These are phyloP conservation scores for Hygrophorus pudorinus DNA, from an alignment of 768 basidiomycete genomes.

Conservation along the genomic window DNA sequence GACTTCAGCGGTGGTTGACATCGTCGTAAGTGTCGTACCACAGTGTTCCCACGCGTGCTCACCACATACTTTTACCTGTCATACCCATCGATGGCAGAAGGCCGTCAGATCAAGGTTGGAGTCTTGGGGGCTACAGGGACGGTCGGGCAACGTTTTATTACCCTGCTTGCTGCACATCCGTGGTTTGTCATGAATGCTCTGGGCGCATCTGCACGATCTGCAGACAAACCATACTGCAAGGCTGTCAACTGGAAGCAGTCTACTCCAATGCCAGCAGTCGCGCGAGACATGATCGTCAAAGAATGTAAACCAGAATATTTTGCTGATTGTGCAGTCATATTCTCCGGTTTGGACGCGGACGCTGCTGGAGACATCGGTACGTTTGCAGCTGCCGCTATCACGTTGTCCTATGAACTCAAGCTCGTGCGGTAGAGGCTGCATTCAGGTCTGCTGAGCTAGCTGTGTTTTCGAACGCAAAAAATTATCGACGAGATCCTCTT, in stretches of 20 bases:
- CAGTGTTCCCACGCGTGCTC: background rate
- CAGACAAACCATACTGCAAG: slow-evolving; percentile 67
- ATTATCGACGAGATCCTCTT: slow-evolving; percentile 82
- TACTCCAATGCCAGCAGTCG: slow-evolving; percentile 56
- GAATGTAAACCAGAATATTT: slow-evolving; percentile 77
- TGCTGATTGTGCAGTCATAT: slow-evolving; percentile 73
- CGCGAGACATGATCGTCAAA: slow-evolving; percentile 53
- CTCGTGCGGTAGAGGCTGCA: slow-evolving; percentile 51
- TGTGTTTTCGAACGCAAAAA: slow-evolving; percentile 97
- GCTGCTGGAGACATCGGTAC: slow-evolving; percentile 92
- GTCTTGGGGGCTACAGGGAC: slow-evolving; percentile 87
- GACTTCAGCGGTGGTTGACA: slow-evolving; percentile 40
- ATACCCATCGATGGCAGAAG: slow-evolving; percentile 29
- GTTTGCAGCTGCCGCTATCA: slow-evolving; percentile 10
- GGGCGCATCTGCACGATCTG: slow-evolving; percentile 83
- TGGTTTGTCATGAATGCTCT: slow-evolving; percentile 83
- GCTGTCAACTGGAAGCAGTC: slow-evolving; percentile 87
- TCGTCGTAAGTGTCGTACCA: slow-evolving; percentile 12
- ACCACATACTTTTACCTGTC: no score
- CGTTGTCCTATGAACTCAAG: slow-evolving; percentile 4
- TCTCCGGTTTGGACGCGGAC: slow-evolving; percentile 93
- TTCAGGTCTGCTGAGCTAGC: slow-evolving; percentile 83
- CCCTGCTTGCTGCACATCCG: slow-evolving; percentile 77
- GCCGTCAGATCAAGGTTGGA: slow-evolving; percentile 40
- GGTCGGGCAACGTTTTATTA: slow-evolving; percentile 92